phyloP scores from a whole-genome alignment of 106 monocot genomes.

The Platanthera zijinensis region DNA sequence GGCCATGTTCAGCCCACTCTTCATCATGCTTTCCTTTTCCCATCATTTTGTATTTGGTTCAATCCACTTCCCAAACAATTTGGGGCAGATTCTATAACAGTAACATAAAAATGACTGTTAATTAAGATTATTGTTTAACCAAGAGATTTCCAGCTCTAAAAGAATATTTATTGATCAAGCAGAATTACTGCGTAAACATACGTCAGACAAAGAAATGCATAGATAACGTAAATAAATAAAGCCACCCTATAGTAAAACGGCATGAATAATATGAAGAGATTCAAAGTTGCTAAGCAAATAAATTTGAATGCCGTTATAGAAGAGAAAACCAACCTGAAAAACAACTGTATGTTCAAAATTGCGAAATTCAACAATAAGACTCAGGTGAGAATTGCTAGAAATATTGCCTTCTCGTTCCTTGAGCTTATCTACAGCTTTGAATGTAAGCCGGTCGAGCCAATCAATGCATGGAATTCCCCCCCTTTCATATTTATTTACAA shows the following conservation, averaged over 20 bases:
- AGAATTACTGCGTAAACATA: too few species aligned
- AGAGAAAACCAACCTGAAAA: conserved; percentile 61
- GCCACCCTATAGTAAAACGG: not conserved
- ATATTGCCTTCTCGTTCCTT: conserved; percentile 60
- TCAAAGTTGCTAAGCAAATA: not conserved
- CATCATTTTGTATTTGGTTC: not conserved
- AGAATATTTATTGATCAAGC: too few species aligned
- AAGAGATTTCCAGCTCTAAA: too few species aligned
- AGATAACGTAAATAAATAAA: not conserved
- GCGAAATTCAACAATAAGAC: conserved; percentile 77
- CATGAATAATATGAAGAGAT: not conserved
- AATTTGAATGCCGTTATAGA: not conserved
- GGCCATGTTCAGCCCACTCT: not conserved
- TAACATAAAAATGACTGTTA: not conserved
- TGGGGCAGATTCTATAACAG: not conserved
- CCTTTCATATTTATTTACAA: conserved; percentile 89
- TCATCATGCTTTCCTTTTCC: not conserved
- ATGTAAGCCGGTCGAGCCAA: conserved; percentile 81
- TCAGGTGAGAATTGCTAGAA: conserved; percentile 59
- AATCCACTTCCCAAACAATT: not conserved
- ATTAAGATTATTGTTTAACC: not conserved
- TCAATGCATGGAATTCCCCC: conserved; percentile 84
- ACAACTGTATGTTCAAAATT: conserved; percentile 89
- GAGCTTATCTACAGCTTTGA: conserved; percentile 71
- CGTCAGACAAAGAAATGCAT: too few species aligned